A percentile compares a stretch with the other conserved stretches of the same genome.
These are phyloP conservation scores for Kalanchoe fedtschenkoi DNA, from an alignment of 164 flowering plant genomes.

Conservation along the genomic window DNA sequence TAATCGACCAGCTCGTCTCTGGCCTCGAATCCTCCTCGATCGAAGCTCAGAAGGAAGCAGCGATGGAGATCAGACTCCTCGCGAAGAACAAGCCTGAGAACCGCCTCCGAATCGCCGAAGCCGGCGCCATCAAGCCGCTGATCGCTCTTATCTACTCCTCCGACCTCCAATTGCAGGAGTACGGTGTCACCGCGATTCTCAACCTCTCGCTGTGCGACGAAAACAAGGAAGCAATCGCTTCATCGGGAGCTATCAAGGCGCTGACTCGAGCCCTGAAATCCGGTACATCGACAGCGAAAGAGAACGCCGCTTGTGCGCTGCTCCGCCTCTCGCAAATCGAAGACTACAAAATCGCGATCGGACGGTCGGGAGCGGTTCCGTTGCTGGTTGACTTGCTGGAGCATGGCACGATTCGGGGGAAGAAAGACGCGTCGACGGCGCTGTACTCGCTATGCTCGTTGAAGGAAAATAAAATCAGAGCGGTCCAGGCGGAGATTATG, in stretches of 20 bases:
- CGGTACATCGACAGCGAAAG: constrained; percentile 63
- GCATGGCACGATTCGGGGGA: constrained; percentile 55
- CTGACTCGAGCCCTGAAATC: constrained; percentile 43
- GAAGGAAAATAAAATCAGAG: constrained; percentile 62
- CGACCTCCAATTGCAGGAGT: constrained; percentile 59
- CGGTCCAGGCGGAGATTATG: constrained; percentile 62
- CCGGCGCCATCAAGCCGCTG: constrained; percentile 62
- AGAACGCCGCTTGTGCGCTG: constrained; percentile 88
- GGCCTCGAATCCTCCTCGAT: constrained; percentile 48
- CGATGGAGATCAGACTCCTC: constrained; percentile 58
- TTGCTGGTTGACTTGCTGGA: constrained; percentile 52
- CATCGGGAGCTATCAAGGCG: constrained; percentile 66
- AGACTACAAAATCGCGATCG: constrained; percentile 53
- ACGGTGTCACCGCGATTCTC: constrained; percentile 73
- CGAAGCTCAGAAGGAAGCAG: constrained; percentile 59
- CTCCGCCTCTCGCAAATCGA: constrained; percentile 62
- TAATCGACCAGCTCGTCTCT: constrained; percentile 44
- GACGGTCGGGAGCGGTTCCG: constrained; percentile 82
- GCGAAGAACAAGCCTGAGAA: constrained; percentile 75
- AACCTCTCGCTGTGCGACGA: constrained; percentile 73
- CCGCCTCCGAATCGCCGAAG: constrained; percentile 49
- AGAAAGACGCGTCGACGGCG: constrained; percentile 81
- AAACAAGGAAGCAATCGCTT: constrained; percentile 49
- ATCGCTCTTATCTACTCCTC: constrained; percentile 47
- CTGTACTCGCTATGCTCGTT: constrained; percentile 58